Conservation (phyloP, 2,329 filamentous ascomycete genomes). For the Clathrospora elynae region DNA sequence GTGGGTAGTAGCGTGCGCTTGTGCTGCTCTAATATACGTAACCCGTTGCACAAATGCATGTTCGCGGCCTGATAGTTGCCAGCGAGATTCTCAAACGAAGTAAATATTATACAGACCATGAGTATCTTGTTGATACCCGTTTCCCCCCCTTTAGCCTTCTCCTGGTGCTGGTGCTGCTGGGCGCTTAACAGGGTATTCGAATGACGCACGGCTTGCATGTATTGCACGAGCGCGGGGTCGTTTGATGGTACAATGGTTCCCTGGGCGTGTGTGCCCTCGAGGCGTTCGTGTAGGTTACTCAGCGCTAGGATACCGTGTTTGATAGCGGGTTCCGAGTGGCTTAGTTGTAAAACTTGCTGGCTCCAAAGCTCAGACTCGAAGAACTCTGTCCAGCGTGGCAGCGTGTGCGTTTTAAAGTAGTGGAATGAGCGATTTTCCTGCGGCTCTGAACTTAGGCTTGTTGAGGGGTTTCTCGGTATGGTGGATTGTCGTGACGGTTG, state of each 20-base stretch:
- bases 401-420: constrained; percentile 35
- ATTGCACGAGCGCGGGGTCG: constrained; percentile 38
- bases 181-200: constrained; percentile 34
- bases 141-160: constrained; percentile 20
- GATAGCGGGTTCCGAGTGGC: constrained; percentile 37
- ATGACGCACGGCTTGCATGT: constrained; percentile 38
- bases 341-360: constrained; percentile 33
- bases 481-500: constrained; percentile 14
- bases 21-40: constrained; percentile 34
- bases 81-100: constrained; percentile 39
- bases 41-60: constrained; percentile 38
- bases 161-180: constrained; percentile 10
- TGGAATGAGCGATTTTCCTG: constrained; percentile 36
- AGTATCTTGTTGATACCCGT: constrained; percentile 34
- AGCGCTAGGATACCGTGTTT: constrained; percentile 39
- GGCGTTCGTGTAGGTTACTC: constrained; percentile 38
- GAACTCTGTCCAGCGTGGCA: constrained; percentile 40
- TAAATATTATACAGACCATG: constrained; percentile 40
- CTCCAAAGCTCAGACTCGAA: constrained; percentile 43
- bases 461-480: constrained; percentile 25
- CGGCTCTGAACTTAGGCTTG: constrained; percentile 27
- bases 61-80: constrained; percentile 36
- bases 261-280: constrained; percentile 23
- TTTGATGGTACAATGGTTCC: constrained; percentile 18
- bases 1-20: constrained; percentile 8